phyloP scores from a whole-genome alignment of 1,139 yeast genomes.

The Starmera stellimalicola region DNA sequence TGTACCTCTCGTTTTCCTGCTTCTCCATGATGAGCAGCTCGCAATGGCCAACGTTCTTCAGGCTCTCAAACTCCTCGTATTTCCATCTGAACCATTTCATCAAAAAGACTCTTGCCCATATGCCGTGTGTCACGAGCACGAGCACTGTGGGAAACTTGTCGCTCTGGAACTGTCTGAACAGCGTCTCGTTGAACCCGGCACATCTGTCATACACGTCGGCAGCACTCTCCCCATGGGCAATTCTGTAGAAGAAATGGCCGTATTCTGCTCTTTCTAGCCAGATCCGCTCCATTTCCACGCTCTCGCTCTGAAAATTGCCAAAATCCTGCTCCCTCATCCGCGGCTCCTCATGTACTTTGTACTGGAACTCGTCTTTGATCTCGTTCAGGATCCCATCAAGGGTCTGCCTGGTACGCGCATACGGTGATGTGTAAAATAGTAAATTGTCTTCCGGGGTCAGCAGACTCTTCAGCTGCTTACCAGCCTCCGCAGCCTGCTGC shows the following conservation, averaged over 20 bases:
- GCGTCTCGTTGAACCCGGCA: constrained; percentile 79
- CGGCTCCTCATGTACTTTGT: constrained; percentile 70
- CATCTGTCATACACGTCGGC: constrained; percentile 91
- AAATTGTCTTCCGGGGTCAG: constrained; percentile 40
- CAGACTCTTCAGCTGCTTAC: constrained; percentile 43
- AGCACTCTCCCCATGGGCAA: constrained; percentile 91
- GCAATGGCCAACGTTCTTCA: constrained; percentile 79
- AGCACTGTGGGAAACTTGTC: constrained; percentile 63
- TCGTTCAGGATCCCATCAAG: constrained; percentile 58
- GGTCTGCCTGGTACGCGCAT: constrained; percentile 73
- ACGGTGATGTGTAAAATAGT: constrained; percentile 77
- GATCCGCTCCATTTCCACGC: constrained; percentile 66
- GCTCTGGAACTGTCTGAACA: constrained; percentile 67
- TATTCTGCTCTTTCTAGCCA: constrained; percentile 81
- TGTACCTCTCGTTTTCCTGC: constrained; percentile 34
- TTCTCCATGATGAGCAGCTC: constrained; percentile 71
- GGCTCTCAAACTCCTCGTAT: constrained; percentile 76
- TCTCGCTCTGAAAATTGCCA: constrained; percentile 79
- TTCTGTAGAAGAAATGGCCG: constrained; percentile 86
- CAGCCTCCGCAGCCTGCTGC: constrained; percentile 61
- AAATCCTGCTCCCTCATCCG: constrained; percentile 90
- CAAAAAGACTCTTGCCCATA: constrained; percentile 84
- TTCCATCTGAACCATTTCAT: constrained; percentile 95
- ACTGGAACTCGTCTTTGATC: constrained; percentile 39
- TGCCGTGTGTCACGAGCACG: constrained; percentile 85